These are phyloP conservation scores for Linnemannia schmuckeri DNA, from an alignment of 192 early-diverging fungal species.

Conservation along the genomic window DNA sequence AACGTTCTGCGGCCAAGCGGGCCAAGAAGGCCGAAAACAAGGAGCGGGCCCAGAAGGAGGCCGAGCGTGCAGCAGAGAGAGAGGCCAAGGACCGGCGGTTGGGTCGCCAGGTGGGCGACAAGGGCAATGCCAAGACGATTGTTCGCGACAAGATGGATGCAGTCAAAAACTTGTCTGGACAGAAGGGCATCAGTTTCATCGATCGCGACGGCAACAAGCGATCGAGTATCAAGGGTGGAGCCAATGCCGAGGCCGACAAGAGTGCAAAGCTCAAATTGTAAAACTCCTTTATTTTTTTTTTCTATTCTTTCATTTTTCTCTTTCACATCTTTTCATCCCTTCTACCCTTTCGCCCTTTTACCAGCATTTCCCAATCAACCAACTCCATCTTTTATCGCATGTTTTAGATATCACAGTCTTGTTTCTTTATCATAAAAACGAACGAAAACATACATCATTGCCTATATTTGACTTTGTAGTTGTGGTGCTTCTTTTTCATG, in stretches of 20 bases:
- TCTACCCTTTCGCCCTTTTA: background rate
- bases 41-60: slow-evolving; percentile 66
- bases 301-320: background rate
- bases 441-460: background rate
- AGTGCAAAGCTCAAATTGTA: slow-evolving; percentile 57
- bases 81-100: slow-evolving; percentile 53
- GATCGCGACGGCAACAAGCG: slow-evolving; percentile 59
- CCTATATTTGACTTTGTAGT: no score
- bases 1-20: slow-evolving; percentile 77
- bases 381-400: background rate
- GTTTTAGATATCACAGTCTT: background rate
- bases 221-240: slow-evolving; percentile 45
- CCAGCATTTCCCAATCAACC: background rate
- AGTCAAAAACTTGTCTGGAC: slow-evolving; percentile 48
- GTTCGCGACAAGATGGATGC: slow-evolving; percentile 59
- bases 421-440: background rate
- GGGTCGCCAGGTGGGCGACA: slow-evolving; percentile 51
- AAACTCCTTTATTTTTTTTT: background rate
- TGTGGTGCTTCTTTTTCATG: no score
- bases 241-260: slow-evolving; percentile 24
- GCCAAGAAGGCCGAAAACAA: slow-evolving; percentile 72
- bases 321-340: background rate
- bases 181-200: slow-evolving; percentile 55
- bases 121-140: slow-evolving; percentile 56
- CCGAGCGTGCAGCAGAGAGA: slow-evolving; percentile 60